Conservation (phyloP, 441 rosid species). For the Gossypium davidsonii region DNA sequence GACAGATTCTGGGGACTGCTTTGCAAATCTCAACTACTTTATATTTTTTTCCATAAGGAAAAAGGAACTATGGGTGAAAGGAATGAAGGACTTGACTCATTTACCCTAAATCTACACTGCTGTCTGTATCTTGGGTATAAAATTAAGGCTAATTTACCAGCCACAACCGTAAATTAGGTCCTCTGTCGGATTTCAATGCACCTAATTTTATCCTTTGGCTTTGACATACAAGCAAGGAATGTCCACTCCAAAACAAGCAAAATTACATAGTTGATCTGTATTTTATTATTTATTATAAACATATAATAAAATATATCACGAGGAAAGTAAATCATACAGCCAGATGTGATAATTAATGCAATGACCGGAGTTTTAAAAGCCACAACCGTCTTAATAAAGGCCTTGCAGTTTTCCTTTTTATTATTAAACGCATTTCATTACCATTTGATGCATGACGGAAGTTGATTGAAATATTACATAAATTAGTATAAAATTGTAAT, state of each 20-base stretch:
- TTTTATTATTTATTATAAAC: too few species aligned
- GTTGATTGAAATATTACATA: too few species aligned
- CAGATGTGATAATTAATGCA: neutral
- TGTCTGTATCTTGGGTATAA: neutral
- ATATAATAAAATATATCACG: neutral
- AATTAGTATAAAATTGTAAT: too few species aligned
- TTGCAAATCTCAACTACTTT: neutral
- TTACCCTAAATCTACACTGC: neutral
- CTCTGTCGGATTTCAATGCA: slow-evolving; percentile 15
- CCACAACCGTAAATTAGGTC: slow-evolving; percentile 19
- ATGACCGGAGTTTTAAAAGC: neutral
- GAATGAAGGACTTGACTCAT: neutral
- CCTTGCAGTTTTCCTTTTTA: neutral
- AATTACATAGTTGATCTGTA: neutral
- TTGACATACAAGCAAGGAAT: neutral
- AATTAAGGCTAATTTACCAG: neutral
- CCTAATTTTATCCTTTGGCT: slow-evolving; percentile 1
- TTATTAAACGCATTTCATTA: neutral
- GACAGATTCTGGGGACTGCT: neutral
- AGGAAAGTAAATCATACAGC: neutral
- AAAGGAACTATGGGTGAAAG: neutral
- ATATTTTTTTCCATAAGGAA: neutral
- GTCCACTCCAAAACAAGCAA: neutral
- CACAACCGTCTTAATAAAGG: neutral
- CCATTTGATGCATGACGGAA: neutral